Conservation (phyloP, 495 filamentous ascomycete species). For the Glutinoglossum americanum region DNA sequence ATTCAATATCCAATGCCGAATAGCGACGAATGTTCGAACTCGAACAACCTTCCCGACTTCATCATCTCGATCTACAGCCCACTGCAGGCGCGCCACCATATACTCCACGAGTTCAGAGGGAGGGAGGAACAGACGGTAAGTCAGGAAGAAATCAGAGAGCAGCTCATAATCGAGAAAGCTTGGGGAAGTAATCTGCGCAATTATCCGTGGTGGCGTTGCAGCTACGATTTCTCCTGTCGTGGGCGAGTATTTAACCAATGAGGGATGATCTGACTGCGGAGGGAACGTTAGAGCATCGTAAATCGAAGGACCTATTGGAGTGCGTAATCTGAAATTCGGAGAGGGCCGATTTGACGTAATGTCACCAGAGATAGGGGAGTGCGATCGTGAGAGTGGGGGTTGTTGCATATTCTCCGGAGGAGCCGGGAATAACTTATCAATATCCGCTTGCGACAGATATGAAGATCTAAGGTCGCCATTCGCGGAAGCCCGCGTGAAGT, state of each 20-base stretch:
- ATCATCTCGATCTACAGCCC: conserved; percentile 63
- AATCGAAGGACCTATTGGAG: conserved; percentile 2
- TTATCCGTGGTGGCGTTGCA: conserved; percentile 74
- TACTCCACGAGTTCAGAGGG: conserved; percentile 55
- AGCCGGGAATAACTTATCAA: conserved; percentile 22
- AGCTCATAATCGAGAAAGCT: conserved; percentile 94
- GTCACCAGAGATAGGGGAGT: conserved; percentile 17
- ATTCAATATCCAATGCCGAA: conserved; percentile 96
- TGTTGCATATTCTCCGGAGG: conserved; percentile 14
- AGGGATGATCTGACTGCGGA: conserved; percentile 30
- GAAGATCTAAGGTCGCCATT: conserved; percentile 21
- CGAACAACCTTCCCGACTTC: conserved; percentile 79
- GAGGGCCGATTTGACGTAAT: conserved; percentile 10
- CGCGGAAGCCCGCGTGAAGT: conserved; percentile 28
- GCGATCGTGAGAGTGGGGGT: conserved; percentile 17
- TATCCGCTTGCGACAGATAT: conserved; percentile 27
- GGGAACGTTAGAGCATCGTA: conserved; percentile 5
- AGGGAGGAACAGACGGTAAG: conserved; percentile 69
- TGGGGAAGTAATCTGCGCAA: conserved; percentile 94
- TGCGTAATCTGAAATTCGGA: background rate
- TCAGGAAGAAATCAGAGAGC: conserved; percentile 94
- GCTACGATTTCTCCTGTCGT: conserved; percentile 57
- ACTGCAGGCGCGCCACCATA: conserved; percentile 63
- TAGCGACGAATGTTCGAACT: conserved; percentile 86
- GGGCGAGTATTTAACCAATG: conserved; percentile 66